These are phyloP conservation scores for Stereum hirsutum DNA, from an alignment of 1,284 basidiomycete genomes.

Conservation along the genomic window DNA sequence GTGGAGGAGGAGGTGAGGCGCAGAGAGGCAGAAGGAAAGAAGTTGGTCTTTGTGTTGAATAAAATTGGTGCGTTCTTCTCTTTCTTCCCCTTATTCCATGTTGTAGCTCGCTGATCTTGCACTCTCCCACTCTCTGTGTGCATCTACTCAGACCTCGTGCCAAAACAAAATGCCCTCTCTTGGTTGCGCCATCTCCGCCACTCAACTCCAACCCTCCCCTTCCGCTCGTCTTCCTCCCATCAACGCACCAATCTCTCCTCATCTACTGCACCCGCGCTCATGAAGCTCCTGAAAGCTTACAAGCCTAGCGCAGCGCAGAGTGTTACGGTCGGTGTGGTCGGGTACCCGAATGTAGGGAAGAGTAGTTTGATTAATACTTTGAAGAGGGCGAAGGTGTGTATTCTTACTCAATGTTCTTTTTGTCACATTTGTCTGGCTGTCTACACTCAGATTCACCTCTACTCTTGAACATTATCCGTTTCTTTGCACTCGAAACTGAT, in stretches of 20 bases:
- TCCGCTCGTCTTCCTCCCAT: conserved; percentile 78
- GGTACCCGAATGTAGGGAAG: conserved; percentile 98
- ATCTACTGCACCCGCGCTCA: conserved; percentile 69
- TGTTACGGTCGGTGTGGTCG: conserved; percentile 90
- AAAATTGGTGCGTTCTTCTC: conserved; percentile 71
- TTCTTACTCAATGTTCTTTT: conserved; percentile 37
- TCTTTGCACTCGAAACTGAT: too few species aligned
- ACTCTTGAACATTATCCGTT: too few species aligned
- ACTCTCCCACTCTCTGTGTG: conserved; percentile 7
- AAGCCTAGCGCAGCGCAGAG: conserved; percentile 78
- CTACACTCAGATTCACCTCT: background rate
- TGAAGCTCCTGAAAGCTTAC: conserved; percentile 64
- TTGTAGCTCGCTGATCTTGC: background rate
- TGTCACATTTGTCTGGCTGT: conserved; percentile 6
- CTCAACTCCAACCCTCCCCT: conserved; percentile 89
- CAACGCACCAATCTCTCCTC: conserved; percentile 78
- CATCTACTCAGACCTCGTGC: conserved; percentile 68
- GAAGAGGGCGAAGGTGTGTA: conserved; percentile 73
- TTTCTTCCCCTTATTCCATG: background rate
- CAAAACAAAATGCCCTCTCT: conserved; percentile 78
- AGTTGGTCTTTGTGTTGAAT: conserved; percentile 83
- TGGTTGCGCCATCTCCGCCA: conserved; percentile 91
- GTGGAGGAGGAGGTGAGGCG: conserved; percentile 88
- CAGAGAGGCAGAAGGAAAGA: conserved; percentile 80
- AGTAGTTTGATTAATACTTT: conserved; percentile 93